Evolutionary conservation across 345 rosid genomes (phyloP).

Genomic region (Lagerstroemia speciosa): DNA sequence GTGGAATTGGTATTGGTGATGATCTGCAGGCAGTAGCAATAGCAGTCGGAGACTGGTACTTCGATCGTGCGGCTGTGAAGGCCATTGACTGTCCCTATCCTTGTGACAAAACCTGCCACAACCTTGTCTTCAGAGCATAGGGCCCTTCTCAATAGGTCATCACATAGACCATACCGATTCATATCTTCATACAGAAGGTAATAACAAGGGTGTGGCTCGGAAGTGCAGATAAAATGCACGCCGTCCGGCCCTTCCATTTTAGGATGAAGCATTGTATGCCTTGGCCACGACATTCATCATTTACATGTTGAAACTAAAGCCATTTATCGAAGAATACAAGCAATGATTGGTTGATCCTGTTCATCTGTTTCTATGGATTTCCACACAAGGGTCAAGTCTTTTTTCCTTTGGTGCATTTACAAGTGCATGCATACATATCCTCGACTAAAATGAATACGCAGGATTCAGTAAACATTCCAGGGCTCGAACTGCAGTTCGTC

Average conservation of each 20-base stretch:
- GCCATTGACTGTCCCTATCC: slow-evolving; percentile 79
- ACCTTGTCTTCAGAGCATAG: slow-evolving; percentile 50
- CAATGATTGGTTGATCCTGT: no score
- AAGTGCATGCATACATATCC: no score
- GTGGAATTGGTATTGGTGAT: neutral
- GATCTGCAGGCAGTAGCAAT: slow-evolving; percentile 65
- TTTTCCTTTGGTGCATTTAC: no score
- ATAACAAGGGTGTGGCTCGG: neutral
- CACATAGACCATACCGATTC: neutral
- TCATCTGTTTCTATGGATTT: no score
- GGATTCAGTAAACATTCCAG: no score
- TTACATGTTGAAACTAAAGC: no score
- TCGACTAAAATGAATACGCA: no score
- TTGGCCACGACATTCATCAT: no score
- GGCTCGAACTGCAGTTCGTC: no score
- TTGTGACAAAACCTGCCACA: slow-evolving; percentile 80
- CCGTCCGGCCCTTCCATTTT: neutral
- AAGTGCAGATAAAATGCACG: neutral
- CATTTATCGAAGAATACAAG: no score
- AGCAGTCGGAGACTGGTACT: slow-evolving; percentile 96
- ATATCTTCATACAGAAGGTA: neutral
- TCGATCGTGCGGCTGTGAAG: slow-evolving; percentile 55
- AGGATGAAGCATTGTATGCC: no score
- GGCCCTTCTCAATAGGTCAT: neutral
- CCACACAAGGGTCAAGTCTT: no score